These are phyloP conservation scores for Croton laevigatus DNA, from an alignment of 441 rosid species.

Conservation along the genomic window DNA sequence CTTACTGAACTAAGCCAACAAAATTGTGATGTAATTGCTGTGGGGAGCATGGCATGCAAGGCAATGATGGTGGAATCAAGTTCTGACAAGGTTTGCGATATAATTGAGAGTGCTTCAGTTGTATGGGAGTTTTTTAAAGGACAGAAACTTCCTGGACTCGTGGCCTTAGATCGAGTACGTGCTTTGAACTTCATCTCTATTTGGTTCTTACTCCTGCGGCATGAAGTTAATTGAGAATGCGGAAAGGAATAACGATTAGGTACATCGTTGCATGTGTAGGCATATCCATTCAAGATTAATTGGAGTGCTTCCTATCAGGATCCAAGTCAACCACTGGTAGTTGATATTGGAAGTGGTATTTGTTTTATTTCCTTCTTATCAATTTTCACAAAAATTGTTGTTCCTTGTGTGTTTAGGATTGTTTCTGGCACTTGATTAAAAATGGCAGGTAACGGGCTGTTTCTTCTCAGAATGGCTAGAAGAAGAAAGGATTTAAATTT, in stretches of 20 bases:
- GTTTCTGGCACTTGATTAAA: conserved; percentile 14
- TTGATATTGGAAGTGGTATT: conserved; percentile 75
- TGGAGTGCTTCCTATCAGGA: conserved; percentile 46
- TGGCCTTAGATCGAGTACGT: conserved; percentile 67
- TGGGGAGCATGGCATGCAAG: conserved; percentile 47
- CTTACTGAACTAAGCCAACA: conserved; percentile 35
- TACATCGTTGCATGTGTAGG: conserved; percentile 43
- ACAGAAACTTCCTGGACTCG: conserved; percentile 60
- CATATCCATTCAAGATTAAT: conserved; percentile 52
- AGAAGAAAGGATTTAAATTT: conserved; percentile 55
- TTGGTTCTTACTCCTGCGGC: conserved; percentile 12
- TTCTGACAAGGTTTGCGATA: conserved; percentile 24
- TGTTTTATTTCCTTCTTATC: conserved; percentile 12
- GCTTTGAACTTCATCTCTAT: conserved; percentile 17
- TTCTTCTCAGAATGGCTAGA: conserved; percentile 62
- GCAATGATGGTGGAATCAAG: conserved; percentile 34
- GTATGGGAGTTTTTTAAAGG: conserved; percentile 68
- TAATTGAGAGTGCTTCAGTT: conserved; percentile 51
- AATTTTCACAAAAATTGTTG: background rate
- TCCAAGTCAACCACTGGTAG: conserved; percentile 53
- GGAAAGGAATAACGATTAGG: background rate
- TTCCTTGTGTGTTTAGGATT: background rate
- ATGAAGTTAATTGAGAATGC: conserved; percentile 5
- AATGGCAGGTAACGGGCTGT: conserved; percentile 59
- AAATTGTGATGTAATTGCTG: conserved; percentile 45